Evolutionary conservation across 1,284 basidiomycete species (phyloP).

Genomic region (Apiotrichum veenhuisii): DNA sequence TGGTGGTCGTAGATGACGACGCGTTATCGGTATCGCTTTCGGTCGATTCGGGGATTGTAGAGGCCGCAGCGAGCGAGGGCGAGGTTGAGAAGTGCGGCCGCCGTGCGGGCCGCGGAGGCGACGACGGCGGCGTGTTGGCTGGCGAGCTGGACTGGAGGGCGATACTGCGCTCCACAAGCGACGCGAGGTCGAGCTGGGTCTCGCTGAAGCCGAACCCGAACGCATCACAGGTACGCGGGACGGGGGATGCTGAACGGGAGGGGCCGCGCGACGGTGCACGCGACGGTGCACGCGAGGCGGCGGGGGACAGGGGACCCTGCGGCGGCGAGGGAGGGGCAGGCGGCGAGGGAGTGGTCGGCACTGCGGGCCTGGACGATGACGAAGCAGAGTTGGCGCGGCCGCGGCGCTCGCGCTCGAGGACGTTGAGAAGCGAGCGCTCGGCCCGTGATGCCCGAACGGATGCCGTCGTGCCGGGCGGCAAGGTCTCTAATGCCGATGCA

Average conservation of each 20-base stretch:
- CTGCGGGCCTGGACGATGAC: background rate
- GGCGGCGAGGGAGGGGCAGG: background rate
- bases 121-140: background rate
- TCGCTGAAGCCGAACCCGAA: background rate
- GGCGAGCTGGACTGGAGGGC: conserved; percentile 14
- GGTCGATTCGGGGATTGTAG: background rate
- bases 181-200: conserved; percentile 9
- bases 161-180: conserved; percentile 20
- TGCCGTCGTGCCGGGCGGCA: background rate
- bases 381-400: background rate
- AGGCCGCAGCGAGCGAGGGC: background rate
- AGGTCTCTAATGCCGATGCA: background rate
- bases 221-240: background rate
- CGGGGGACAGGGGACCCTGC: background rate
- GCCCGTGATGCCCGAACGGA: conserved; percentile 2
- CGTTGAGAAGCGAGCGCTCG: conserved; percentile 11
- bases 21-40: background rate
- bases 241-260: background rate
- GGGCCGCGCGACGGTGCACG: background rate
- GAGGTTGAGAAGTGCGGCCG: conserved; percentile 10
- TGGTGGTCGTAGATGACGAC: background rate
- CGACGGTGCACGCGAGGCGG: background rate
- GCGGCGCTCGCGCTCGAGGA: conserved; percentile 14
- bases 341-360: background rate
- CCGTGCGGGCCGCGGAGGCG: background rate